Conservation (phyloP, 208 protist genomes). For the Leishmania tropica region DNA sequence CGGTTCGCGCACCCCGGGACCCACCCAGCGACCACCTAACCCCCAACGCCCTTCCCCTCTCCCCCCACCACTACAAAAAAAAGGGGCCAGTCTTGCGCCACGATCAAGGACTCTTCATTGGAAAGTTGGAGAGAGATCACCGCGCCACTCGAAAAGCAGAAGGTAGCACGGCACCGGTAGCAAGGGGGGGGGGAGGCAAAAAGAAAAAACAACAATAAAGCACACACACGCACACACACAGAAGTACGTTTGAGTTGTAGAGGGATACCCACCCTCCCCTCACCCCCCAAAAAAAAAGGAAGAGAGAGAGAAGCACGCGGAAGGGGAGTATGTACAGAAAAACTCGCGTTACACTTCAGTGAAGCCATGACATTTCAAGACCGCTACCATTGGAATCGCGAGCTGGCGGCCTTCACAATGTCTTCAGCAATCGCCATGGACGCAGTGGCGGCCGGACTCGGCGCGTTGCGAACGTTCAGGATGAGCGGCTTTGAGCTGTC, state of each 20-base stretch:
- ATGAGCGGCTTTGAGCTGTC: slow-evolving; percentile 50
- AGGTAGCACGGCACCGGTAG: background rate
- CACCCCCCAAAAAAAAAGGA: background rate
- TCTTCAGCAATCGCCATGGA: slow-evolving; percentile 89
- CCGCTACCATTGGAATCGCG: slow-evolving; percentile 68
- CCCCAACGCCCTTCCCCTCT: no score
- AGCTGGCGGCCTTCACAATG: slow-evolving; percentile 61
- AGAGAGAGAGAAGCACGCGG: background rate
- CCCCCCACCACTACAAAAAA: background rate
- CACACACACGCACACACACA: background rate
- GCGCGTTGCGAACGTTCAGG: slow-evolving; percentile 91
- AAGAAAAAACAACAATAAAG: background rate
- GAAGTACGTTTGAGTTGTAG: background rate
- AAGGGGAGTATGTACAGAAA: background rate
- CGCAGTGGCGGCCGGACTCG: slow-evolving; percentile 86
- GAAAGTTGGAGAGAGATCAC: background rate
- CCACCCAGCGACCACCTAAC: background rate
- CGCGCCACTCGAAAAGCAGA: background rate
- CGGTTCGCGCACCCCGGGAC: background rate
- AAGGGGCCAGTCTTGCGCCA: background rate
- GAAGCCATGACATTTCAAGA: background rate
- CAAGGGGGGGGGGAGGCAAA: background rate
- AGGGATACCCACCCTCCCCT: background rate
- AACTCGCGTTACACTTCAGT: background rate
- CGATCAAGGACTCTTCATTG: background rate